These are phyloP conservation scores for Arthrobotrys sphaeroides DNA, from an alignment of 2,329 filamentous ascomycete species.

Conservation along the genomic window DNA sequence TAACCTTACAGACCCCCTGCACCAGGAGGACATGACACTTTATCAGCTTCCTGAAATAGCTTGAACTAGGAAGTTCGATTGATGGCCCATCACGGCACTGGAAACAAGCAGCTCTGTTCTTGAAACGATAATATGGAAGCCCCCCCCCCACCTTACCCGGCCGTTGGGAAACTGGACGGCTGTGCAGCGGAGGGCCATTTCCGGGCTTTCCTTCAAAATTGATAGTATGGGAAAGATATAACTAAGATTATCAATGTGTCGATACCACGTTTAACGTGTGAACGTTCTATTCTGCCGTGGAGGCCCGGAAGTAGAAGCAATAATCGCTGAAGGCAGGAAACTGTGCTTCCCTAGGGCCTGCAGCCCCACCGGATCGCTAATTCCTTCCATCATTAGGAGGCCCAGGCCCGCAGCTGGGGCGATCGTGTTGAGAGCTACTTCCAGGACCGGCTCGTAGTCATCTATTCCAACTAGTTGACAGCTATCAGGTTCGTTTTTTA, in stretches of 20 bases:
- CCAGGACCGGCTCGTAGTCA: no score
- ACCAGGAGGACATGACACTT: conserved; percentile 25
- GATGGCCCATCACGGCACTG: no score
- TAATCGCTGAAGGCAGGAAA: no score
- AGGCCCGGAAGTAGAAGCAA: background rate
- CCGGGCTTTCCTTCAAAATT: background rate
- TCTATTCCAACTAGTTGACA: no score
- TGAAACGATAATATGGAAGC: conserved; percentile 21
- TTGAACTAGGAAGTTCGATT: background rate
- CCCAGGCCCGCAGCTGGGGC: no score
- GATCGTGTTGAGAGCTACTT: no score
- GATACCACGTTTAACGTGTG: background rate
- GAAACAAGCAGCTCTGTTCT: background rate
- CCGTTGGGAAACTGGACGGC: background rate
- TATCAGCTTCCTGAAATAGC: conserved; percentile 31
- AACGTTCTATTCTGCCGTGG: background rate
- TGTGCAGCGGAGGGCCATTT: background rate
- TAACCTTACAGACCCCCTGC: conserved; percentile 9
- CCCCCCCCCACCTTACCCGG: no score
- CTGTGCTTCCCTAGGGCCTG: background rate
- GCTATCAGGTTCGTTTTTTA: no score
- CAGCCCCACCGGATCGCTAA: background rate
- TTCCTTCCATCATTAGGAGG: background rate
- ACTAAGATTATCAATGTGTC: background rate
- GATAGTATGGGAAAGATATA: background rate